phyloP scores from a whole-genome alignment of 2,329 filamentous ascomycete species.

The Cladosporium sp. region DNA sequence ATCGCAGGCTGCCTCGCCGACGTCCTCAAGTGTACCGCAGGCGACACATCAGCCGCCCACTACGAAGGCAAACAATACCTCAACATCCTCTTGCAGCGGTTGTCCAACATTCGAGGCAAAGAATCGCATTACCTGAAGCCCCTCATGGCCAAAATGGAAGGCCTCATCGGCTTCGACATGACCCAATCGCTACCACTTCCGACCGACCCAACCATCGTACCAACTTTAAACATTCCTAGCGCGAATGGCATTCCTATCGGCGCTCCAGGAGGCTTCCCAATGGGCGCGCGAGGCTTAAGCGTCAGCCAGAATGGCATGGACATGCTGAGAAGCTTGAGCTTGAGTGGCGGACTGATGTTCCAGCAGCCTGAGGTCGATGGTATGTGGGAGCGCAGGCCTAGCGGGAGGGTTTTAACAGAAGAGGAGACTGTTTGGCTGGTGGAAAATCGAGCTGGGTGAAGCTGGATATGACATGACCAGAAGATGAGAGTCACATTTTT shows the following conservation, averaged over 20 bases:
- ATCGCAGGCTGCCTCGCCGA: slow-evolving; percentile 34
- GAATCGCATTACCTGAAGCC: slow-evolving; percentile 33
- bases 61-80: slow-evolving; percentile 33
- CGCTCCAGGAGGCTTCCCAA: slow-evolving; percentile 18
- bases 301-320: slow-evolving; percentile 20
- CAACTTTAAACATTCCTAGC: not conserved
- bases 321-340: slow-evolving; percentile 28
- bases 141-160: slow-evolving; percentile 30
- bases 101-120: slow-evolving; percentile 34
- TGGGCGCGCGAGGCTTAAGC: slow-evolving; percentile 14
- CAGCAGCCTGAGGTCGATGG: slow-evolving; percentile 14
- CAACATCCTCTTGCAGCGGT: slow-evolving; percentile 27
- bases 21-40: slow-evolving; percentile 33
- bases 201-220: slow-evolving; percentile 1
- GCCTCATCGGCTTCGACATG: slow-evolving; percentile 22
- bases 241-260: slow-evolving; percentile 9
- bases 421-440: slow-evolving; percentile 16
- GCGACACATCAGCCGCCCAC: slow-evolving; percentile 30
- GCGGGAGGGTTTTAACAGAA: slow-evolving; percentile 20
- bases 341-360: slow-evolving; percentile 28
- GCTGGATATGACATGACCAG: not conserved
- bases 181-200: slow-evolving; percentile 20
- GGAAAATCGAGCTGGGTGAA: not conserved
- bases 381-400: slow-evolving; percentile 19
- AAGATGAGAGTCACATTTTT: no score